Evolutionary conservation across 2,329 filamentous ascomycete species (phyloP).

Genomic region (Calonectria hawksworthii): DNA sequence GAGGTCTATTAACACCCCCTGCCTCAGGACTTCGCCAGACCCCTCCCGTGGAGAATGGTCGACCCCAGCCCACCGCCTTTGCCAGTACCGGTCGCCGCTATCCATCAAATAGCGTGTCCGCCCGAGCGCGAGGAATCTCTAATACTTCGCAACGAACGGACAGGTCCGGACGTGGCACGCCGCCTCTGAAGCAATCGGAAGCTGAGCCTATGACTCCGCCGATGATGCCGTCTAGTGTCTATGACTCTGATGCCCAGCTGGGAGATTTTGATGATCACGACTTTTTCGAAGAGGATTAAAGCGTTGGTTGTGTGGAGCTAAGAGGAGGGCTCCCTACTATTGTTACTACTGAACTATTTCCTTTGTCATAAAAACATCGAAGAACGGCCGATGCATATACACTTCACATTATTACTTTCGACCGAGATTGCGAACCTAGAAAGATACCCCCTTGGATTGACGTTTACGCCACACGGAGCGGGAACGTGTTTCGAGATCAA

Average conservation of each 20-base stretch:
- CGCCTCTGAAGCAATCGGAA: slow-evolving; percentile 55
- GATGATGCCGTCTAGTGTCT: slow-evolving; percentile 71
- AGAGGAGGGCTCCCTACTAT: slow-evolving; percentile 14
- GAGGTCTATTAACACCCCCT: slow-evolving; percentile 91
- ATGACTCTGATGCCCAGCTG: slow-evolving; percentile 73
- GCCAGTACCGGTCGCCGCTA: slow-evolving; percentile 71
- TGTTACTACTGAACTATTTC: slow-evolving; percentile 39
- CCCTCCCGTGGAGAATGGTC: slow-evolving; percentile 56
- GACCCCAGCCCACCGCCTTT: slow-evolving; percentile 72
- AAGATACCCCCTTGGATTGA: slow-evolving; percentile 58
- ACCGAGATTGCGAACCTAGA: slow-evolving; percentile 54
- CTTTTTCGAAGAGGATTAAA: slow-evolving; percentile 67
- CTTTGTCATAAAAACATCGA: slow-evolving; percentile 45
- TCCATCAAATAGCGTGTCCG: slow-evolving; percentile 57
- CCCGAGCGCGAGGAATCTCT: slow-evolving; percentile 47
- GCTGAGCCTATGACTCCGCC: slow-evolving; percentile 69
- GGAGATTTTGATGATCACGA: slow-evolving; percentile 72
- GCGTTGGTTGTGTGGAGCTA: slow-evolving; percentile 10
- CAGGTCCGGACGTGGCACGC: slow-evolving; percentile 45
- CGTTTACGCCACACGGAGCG: slow-evolving; percentile 47
- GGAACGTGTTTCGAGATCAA: slow-evolving; percentile 32
- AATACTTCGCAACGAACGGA: slow-evolving; percentile 47
- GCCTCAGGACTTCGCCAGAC: slow-evolving; percentile 78
- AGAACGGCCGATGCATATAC: slow-evolving; percentile 42
- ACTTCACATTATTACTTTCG: slow-evolving; percentile 44